These are phyloP conservation scores for Hirsutella minnesotensis DNA, from an alignment of 2,329 filamentous ascomycete genomes.

Conservation along the genomic window DNA sequence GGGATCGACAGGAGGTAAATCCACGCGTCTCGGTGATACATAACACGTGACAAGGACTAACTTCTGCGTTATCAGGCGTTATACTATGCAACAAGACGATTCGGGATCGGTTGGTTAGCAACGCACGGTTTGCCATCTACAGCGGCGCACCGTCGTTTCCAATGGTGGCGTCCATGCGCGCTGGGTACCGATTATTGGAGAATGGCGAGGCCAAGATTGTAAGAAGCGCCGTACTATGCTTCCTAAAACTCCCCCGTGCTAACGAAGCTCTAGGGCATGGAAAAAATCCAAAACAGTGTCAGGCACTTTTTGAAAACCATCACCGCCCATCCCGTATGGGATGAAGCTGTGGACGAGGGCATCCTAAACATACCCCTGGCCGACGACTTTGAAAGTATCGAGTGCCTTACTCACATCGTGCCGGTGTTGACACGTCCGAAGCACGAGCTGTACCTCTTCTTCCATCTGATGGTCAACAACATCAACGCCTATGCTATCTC, in stretches of 20 bases:
- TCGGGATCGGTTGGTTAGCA: slow-evolving; percentile 10
- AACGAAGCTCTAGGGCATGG: slow-evolving; percentile 5
- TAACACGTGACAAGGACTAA: too few relatives aligned
- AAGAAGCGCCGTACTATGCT: too few relatives aligned
- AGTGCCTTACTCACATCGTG: slow-evolving; percentile 16
- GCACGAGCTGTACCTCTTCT: slow-evolving; percentile 11
- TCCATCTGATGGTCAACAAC: slow-evolving; percentile 11
- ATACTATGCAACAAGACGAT: slow-evolving; percentile 10
- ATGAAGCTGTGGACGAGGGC: slow-evolving; percentile 11
- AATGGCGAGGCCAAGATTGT: slow-evolving; percentile 5
- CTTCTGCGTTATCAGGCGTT: slow-evolving; percentile 4
- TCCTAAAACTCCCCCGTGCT: too few relatives aligned
- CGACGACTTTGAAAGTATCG: slow-evolving; percentile 13
- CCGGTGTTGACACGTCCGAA: slow-evolving; percentile 14
- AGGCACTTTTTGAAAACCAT: slow-evolving; percentile 15
- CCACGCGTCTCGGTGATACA: not conserved
- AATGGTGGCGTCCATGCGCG: slow-evolving; percentile 9
- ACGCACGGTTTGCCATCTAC: slow-evolving; percentile 9
- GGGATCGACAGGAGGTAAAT: slow-evolving; percentile 20
- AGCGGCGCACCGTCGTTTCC: slow-evolving; percentile 10
- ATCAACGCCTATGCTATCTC: slow-evolving; percentile 17
- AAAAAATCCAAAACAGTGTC: slow-evolving; percentile 13
- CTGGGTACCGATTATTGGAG: slow-evolving; percentile 9
- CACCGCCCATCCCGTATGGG: slow-evolving; percentile 11
- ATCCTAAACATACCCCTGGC: slow-evolving; percentile 15